A percentile compares a stretch with the other conserved stretches of the same genome.
Conservation (phyloP, 2,329 filamentous ascomycete species). For the Aspergillus calidoustus region DNA sequence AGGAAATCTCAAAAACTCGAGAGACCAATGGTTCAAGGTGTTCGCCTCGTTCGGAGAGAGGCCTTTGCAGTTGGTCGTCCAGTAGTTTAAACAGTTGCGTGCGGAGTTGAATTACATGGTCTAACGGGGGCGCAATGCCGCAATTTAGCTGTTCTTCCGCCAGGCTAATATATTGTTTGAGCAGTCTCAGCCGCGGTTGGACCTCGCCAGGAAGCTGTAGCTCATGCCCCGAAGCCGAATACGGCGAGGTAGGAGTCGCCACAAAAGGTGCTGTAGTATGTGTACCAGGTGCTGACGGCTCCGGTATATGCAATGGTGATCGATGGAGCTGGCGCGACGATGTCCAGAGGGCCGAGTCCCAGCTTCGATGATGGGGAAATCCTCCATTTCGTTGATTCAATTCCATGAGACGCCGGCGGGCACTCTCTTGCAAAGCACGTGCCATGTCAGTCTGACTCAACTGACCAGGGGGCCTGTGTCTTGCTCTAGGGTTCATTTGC, state of each 20-base stretch:
- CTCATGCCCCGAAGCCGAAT: background rate
- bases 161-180: slow-evolving; percentile 30
- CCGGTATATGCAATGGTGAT: slow-evolving; percentile 4
- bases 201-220: slow-evolving; percentile 17
- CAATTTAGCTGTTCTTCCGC: slow-evolving; percentile 36
- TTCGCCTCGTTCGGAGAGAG: slow-evolving; percentile 28
- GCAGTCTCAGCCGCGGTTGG: slow-evolving; percentile 23
- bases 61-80: slow-evolving; percentile 37
- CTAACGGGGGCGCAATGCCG: slow-evolving; percentile 34
- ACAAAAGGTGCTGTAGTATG: slow-evolving; percentile 5
- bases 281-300: slow-evolving; percentile 7
- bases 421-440: slow-evolving; percentile 26
- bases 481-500: slow-evolving; percentile 21
- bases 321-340: slow-evolving; percentile 15
- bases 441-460: slow-evolving; percentile 25
- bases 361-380: slow-evolving; percentile 1
- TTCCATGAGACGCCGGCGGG: slow-evolving; percentile 29
- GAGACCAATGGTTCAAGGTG: slow-evolving; percentile 34
- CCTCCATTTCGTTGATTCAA: slow-evolving; percentile 17
- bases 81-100: slow-evolving; percentile 37
- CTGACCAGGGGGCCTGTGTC: background rate
- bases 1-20: slow-evolving; percentile 36
- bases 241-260: background rate
- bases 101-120: slow-evolving; percentile 36
- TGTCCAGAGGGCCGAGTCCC: background rate